These are phyloP conservation scores for Plasmodium relictum DNA, from an alignment of 169 alveolate genomes.

Conservation along the genomic window DNA sequence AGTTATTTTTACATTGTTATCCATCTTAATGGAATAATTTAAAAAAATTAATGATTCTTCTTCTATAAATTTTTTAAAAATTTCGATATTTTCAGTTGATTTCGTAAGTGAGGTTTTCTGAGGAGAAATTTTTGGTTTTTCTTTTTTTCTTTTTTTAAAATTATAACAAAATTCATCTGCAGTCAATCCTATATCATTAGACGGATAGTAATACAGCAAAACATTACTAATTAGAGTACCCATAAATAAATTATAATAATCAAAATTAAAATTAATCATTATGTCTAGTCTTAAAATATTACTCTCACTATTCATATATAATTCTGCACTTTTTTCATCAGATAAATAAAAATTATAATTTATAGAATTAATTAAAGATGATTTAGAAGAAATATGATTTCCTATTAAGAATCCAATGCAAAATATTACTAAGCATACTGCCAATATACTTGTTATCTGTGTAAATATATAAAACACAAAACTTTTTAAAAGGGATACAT, in stretches of 20 bases:
- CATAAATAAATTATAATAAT: constrained; percentile 66
- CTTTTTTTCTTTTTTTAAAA: background rate
- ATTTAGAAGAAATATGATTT: constrained; percentile 63
- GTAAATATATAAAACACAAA: constrained; percentile 63
- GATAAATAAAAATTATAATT: constrained; percentile 29
- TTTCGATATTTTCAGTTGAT: background rate
- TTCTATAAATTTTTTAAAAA: constrained; percentile 21
- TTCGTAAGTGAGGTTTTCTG: background rate
- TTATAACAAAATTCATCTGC: constrained; percentile 29
- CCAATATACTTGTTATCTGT: constrained; percentile 68
- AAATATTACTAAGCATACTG: constrained; percentile 52
- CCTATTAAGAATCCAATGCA: constrained; percentile 73
- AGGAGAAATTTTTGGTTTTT: background rate
- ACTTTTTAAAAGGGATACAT: constrained; percentile 63
- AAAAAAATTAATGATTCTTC: constrained; percentile 67
- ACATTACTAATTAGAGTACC: constrained; percentile 58
- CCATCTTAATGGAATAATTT: constrained; percentile 47
- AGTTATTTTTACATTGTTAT: constrained; percentile 21
- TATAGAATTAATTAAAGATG: constrained; percentile 43
- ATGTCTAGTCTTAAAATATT: constrained; percentile 18
- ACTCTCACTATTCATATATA: background rate
- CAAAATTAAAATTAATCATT: constrained; percentile 69
- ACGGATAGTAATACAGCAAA: constrained; percentile 51
- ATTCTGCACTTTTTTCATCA: constrained; percentile 38
- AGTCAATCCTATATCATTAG: constrained; percentile 45